phyloP scores from a whole-genome alignment of 805 yeast genomes.

The Metschnikowia noctiluminum region DNA sequence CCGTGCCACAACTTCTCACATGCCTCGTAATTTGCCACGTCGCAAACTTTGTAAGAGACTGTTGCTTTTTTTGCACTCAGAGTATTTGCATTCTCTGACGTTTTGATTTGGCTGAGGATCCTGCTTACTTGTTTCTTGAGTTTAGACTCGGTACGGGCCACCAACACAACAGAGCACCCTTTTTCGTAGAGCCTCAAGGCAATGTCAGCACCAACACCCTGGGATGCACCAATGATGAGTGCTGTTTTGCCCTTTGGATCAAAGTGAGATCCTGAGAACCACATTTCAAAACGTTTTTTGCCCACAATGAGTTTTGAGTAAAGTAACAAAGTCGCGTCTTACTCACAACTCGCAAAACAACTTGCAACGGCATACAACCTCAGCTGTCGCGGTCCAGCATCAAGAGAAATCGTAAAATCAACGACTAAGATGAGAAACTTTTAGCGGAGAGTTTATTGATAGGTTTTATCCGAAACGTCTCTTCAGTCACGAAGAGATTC shows the following conservation, averaged over 20 bases:
- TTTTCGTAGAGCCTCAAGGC: slow-evolving; percentile 53
- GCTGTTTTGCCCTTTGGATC: slow-evolving; percentile 50
- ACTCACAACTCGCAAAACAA: not conserved
- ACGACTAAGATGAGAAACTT: no score
- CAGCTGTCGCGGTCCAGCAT: no score
- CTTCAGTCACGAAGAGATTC: no score
- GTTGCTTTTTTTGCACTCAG: not conserved
- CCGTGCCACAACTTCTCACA: not conserved
- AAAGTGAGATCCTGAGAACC: slow-evolving; percentile 24
- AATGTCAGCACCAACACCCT: slow-evolving; percentile 83
- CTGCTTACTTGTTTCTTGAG: slow-evolving; percentile 46
- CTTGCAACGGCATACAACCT: no score
- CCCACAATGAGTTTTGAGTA: no score
- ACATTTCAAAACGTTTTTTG: slow-evolving; percentile 14
- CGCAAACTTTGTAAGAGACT: slow-evolving; percentile 51
- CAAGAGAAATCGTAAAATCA: no score
- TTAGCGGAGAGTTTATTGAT: no score
- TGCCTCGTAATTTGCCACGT: slow-evolving; percentile 33
- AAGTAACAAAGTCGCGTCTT: not conserved
- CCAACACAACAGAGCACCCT: slow-evolving; percentile 66
- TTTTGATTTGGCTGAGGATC: slow-evolving; percentile 23
- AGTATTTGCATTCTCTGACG: not conserved
- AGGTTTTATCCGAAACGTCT: no score
- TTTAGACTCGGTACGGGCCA: slow-evolving; percentile 71
- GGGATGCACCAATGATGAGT: slow-evolving; percentile 90